Conservation (phyloP, 257 asterid species). For the Solanum peruvianum region DNA sequence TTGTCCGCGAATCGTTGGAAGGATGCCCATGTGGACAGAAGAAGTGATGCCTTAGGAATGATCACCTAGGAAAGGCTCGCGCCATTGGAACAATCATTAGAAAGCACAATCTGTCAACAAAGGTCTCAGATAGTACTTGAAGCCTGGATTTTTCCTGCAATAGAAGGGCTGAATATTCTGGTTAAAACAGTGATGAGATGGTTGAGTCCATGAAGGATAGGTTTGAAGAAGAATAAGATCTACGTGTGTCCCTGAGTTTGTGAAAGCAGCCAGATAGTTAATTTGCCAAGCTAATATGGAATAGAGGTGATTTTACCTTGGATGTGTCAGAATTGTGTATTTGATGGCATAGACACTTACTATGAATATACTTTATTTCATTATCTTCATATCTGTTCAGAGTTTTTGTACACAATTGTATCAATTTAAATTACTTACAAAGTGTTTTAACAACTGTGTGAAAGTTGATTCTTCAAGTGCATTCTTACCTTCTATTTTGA, state of each 20-base stretch:
- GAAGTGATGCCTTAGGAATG: neutral
- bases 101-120: neutral
- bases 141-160: neutral
- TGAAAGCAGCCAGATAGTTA: neutral
- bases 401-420: neutral
- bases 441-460: neutral
- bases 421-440: neutral
- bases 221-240: neutral
- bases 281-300: neutral
- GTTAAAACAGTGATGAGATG: neutral
- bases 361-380: neutral
- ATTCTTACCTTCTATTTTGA: neutral
- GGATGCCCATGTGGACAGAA: neutral
- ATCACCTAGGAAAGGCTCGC: neutral
- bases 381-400: neutral
- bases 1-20: neutral
- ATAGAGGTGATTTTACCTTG: neutral
- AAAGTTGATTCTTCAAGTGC: neutral
- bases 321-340: neutral
- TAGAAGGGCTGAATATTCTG: neutral
- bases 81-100: neutral
- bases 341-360: neutral
- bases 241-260: neutral
- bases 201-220: neutral
- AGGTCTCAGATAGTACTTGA: neutral